A percentile compares a stretch with the other conserved stretches of the same genome.
Conservation (phyloP, 495 filamentous ascomycete genomes). For the Talaromyces wortmannii region DNA sequence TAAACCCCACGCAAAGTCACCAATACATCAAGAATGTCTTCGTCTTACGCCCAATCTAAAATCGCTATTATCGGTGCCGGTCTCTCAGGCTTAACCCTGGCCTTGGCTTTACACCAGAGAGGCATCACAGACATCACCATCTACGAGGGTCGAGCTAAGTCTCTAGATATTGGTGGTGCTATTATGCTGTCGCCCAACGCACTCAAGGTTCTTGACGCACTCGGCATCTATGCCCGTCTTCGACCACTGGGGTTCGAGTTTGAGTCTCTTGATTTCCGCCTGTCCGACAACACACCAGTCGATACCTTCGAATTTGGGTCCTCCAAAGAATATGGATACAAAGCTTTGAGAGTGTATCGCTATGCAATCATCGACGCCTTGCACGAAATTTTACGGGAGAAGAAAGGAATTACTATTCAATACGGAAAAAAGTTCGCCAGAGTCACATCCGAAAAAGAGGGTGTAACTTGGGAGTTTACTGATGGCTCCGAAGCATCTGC, state of each 20-base stretch:
- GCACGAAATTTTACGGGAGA: neutral
- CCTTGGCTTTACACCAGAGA: slow-evolving; percentile 32
- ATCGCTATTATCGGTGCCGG: slow-evolving; percentile 40
- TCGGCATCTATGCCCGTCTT: slow-evolving; percentile 37
- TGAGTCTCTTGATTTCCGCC: slow-evolving; percentile 31
- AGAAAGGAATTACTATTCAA: slow-evolving; percentile 23
- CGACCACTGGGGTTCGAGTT: slow-evolving; percentile 24
- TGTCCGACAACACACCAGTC: slow-evolving; percentile 21
- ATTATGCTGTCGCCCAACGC: slow-evolving; percentile 48
- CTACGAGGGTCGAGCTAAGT: slow-evolving; percentile 33
- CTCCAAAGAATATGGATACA: slow-evolving; percentile 31
- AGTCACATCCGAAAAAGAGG: slow-evolving; percentile 17
- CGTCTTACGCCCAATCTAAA: neutral
- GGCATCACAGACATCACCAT: slow-evolving; percentile 28
- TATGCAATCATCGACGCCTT: slow-evolving; percentile 28
- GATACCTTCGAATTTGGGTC: slow-evolving; percentile 40
- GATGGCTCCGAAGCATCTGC: slow-evolving; percentile 26
- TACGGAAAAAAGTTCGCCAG: slow-evolving; percentile 34
- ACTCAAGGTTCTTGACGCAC: slow-evolving; percentile 34
- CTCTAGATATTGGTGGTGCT: slow-evolving; percentile 35
- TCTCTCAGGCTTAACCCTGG: slow-evolving; percentile 39
- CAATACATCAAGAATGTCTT: neutral
- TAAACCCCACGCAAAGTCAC: too few relatives aligned
- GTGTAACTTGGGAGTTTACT: slow-evolving; percentile 28
- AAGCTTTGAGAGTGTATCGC: slow-evolving; percentile 40